Evolutionary conservation across 1,284 basidiomycete genomes (phyloP).

Genomic region (Pseudozyma hubeiensis): DNA sequence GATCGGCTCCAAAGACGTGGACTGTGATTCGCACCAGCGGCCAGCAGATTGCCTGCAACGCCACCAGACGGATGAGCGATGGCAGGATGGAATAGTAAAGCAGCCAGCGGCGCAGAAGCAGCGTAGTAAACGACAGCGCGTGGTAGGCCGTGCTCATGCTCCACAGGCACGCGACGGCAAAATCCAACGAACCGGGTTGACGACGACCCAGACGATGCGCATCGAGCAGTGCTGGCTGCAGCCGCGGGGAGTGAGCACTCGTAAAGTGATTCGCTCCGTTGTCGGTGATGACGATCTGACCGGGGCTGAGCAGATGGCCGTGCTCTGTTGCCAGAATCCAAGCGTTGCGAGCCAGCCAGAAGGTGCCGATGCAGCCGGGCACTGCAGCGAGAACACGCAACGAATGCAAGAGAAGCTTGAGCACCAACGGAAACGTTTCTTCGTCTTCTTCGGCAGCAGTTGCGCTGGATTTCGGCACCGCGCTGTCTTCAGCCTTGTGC

Average conservation of each 20-base stretch:
- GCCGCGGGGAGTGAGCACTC: slow-evolving; percentile 10
- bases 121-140: slow-evolving; percentile 81
- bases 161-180: slow-evolving; percentile 59
- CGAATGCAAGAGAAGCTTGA: slow-evolving; percentile 57
- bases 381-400: slow-evolving; percentile 66
- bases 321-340: slow-evolving; percentile 16
- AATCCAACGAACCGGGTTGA: slow-evolving; percentile 52
- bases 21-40: slow-evolving; percentile 84
- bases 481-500: background rate
- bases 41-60: slow-evolving; percentile 86
- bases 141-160: slow-evolving; percentile 81
- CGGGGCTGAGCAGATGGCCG: slow-evolving; percentile 43
- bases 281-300: slow-evolving; percentile 15
- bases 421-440: slow-evolving; percentile 48
- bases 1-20: slow-evolving; percentile 75
- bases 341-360: slow-evolving; percentile 58
- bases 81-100: slow-evolving; percentile 83
- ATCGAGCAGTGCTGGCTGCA: slow-evolving; percentile 1
- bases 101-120: slow-evolving; percentile 82
- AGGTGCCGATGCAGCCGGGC: slow-evolving; percentile 63
- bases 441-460: slow-evolving; percentile 23
- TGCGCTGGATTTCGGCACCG: background rate
- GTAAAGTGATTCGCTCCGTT: slow-evolving; percentile 31
- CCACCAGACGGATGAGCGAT: slow-evolving; percentile 83
- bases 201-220: slow-evolving; percentile 24